Base-by-base conservation (phyloP, 1,284 basidiomycete genomes). In the Cutaneotrichosporon mucoides region DNA sequence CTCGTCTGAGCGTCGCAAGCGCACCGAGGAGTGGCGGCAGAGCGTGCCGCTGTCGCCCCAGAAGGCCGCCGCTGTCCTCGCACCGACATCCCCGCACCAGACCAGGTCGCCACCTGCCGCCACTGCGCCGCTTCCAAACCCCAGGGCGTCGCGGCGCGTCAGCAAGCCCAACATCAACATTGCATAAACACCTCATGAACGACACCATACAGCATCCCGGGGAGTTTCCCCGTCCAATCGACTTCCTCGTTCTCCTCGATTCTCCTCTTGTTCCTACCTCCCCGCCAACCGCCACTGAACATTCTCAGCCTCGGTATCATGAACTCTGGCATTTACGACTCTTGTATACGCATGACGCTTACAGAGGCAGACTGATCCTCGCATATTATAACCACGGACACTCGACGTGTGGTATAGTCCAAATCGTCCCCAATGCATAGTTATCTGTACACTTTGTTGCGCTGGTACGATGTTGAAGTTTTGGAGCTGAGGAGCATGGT, bases 1-100 rank as follows among this genome's bases (percentile, higher is more conserved):
- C 24, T 3, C 52, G 5, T 9, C 45, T 2, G 62, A 63, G 2
- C 62, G 59, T 11, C 16, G 42, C 5, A 37, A 43, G 11, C 56
- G 58, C 49, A 63, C 59, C 6, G 62, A 63, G 12, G 62, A 63
- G 42, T 63, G 62, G 62, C 62, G 62, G 16, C 41, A 41, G 13
- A 58, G 53, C 15, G 47, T 63, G 8, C 45, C 52, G 13, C 52
- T 53, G 15, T 41, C 49, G 49, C 49, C 49, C 6, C 49, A 13
- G 11, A 51, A 53, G 51, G 13, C 40, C 5, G 40, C 34, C 34
- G 41, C 42, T 13, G 11, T 33, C 42, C 4, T 44, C 5, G 34
- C 46, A 12, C 41, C 51, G 12, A n/a, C 41, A 8, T 37, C 36
- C 34, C 15, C n/a, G 13, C 49, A 40, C 36, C n/a, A 37, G n/a